Conservation (phyloP, 495 filamentous ascomycete genomes). For the Penicillium diatomitis region DNA sequence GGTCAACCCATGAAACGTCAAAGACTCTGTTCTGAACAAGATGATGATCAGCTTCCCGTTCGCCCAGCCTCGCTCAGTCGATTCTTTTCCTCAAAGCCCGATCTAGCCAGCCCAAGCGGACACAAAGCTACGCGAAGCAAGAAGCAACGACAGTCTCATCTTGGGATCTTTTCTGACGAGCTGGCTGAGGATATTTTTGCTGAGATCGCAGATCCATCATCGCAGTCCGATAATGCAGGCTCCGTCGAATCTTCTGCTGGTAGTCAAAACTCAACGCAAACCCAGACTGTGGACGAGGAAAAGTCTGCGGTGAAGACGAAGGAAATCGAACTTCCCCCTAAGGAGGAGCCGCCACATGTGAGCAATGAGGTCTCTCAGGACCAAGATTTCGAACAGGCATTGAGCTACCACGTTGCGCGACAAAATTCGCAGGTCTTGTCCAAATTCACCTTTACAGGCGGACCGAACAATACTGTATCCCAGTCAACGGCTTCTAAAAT, state of each 20-base stretch:
- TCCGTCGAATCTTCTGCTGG: not conserved
- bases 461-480: conserved; percentile 1
- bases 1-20: conserved; percentile 51
- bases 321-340: not conserved
- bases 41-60: conserved; percentile 28
- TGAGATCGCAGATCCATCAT: conserved; percentile 34
- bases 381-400: conserved; percentile 21
- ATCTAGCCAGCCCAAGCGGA: conserved; percentile 43
- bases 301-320: conserved; percentile 3
- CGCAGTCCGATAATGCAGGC: not conserved
- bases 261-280: not conserved
- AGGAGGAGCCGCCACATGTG: not conserved
- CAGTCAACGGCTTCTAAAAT: conserved; percentile 2
- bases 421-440: conserved; percentile 30
- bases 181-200: conserved; percentile 53
- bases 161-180: conserved; percentile 62
- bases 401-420: conserved; percentile 28
- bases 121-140: conserved; percentile 37
- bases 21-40: conserved; percentile 48
- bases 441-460: conserved; percentile 24
- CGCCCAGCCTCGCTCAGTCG: conserved; percentile 40
- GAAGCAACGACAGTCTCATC: conserved; percentile 36
- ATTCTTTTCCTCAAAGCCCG: conserved; percentile 41
- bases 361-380: conserved; percentile 4
- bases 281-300: not conserved